phyloP scores from a whole-genome alignment of 2,329 filamentous ascomycete species.

The Leptographium radiaticola region DNA sequence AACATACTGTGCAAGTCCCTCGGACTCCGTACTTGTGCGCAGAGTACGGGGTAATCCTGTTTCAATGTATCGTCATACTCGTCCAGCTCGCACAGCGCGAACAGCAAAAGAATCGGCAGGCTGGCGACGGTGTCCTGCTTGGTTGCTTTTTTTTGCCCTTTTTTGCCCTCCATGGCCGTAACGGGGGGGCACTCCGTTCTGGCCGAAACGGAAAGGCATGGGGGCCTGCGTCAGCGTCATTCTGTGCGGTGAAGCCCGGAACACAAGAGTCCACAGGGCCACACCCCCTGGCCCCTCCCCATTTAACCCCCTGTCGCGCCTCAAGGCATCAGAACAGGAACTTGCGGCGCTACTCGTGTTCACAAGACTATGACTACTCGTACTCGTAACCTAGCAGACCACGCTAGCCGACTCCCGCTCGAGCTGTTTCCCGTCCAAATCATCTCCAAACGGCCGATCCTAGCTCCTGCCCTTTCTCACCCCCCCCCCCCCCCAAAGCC shows the following conservation, averaged over 20 bases:
- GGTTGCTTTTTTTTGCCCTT: too few species aligned
- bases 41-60: too few species aligned
- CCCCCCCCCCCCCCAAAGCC: neutral
- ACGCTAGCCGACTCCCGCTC: neutral
- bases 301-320: neutral
- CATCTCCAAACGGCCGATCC: conserved; percentile 12
- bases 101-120: too few species aligned
- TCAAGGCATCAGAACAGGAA: conserved; percentile 1
- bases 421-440: conserved; percentile 1
- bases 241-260: neutral
- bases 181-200: neutral
- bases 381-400: neutral
- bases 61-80: too few species aligned
- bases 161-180: too few species aligned
- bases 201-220: neutral
- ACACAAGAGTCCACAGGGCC: neutral
- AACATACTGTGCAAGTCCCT: too few species aligned
- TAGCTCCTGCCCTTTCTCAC: neutral
- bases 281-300: neutral
- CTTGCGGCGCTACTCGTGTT: conserved; percentile 4
- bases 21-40: too few species aligned
- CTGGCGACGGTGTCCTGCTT: too few species aligned
- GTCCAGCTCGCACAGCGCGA: too few species aligned
- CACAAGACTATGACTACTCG: conserved; percentile 2
- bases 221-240: neutral